Percentiles rank a stretch among this genome's conserved stretches.
Conservation (phyloP, 1,139 yeast species). For the Geotrichum bryndzae region DNA sequence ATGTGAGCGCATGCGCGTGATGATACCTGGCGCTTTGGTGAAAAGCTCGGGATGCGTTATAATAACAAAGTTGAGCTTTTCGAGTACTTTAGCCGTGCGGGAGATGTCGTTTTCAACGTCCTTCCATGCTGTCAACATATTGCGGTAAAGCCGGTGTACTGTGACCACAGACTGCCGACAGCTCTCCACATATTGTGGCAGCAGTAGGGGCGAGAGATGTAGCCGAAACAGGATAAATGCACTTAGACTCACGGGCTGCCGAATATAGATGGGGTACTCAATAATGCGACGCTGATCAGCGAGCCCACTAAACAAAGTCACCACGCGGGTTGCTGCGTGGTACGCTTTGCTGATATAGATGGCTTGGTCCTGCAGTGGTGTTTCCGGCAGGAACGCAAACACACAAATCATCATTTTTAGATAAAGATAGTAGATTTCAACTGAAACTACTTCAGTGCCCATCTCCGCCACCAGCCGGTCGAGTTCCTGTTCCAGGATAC, state of each 20-base stretch:
- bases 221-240: constrained; percentile 59
- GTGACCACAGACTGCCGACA: constrained; percentile 91
- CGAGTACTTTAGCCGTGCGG: constrained; percentile 86
- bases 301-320: constrained; percentile 69
- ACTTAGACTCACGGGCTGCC: constrained; percentile 78
- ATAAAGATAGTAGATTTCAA: constrained; percentile 76
- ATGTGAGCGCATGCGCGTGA: constrained; percentile 84
- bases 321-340: constrained; percentile 70
- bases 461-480: constrained; percentile 50
- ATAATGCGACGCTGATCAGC: constrained; percentile 62
- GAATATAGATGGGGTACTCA: constrained; percentile 77
- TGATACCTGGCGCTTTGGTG: constrained; percentile 60
- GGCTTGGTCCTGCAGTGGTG: constrained; percentile 82
- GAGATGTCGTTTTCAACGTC: constrained; percentile 85
- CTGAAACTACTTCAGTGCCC: constrained; percentile 48
- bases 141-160: constrained; percentile 78
- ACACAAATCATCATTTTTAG: constrained; percentile 76
- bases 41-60: constrained; percentile 83
- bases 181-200: constrained; percentile 74
- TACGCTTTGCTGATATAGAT: constrained; percentile 78
- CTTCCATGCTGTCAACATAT: constrained; percentile 85
- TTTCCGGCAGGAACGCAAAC: constrained; percentile 85
- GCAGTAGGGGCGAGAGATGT: constrained; percentile 52
- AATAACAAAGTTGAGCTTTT: constrained; percentile 68
- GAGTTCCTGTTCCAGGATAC: constrained; percentile 70